phyloP scores from a whole-genome alignment of 352 stramenopile species.

The Thraustochytrium sp. region DNA sequence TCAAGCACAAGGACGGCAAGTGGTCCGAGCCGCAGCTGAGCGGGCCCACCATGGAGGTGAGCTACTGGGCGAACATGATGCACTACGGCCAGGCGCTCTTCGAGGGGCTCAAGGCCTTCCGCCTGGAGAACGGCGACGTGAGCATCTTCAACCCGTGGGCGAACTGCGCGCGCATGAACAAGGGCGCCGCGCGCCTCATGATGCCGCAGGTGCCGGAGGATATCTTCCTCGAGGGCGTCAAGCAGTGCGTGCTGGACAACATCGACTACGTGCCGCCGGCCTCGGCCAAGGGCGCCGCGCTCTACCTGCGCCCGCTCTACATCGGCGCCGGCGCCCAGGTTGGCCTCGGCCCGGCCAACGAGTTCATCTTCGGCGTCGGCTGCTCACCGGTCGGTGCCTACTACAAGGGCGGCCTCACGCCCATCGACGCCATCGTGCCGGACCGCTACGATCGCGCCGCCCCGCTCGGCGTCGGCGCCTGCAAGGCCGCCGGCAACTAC shows the following conservation, averaged over 20 bases:
- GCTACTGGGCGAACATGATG: slow-evolving; percentile 39
- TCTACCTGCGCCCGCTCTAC: slow-evolving; percentile 75
- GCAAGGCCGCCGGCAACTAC: slow-evolving; percentile 82
- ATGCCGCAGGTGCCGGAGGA: slow-evolving; percentile 67
- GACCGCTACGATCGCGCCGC: slow-evolving; percentile 71
- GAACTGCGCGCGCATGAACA: slow-evolving; percentile 70
- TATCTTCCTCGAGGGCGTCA: slow-evolving; percentile 71
- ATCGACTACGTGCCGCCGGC: slow-evolving; percentile 78
- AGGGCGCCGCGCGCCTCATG: slow-evolving; percentile 61
- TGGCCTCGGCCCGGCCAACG: slow-evolving; percentile 70
- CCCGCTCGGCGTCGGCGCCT: slow-evolving; percentile 66
- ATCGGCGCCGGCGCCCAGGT: slow-evolving; percentile 73
- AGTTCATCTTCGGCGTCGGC: slow-evolving; percentile 76
- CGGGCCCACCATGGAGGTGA: not conserved
- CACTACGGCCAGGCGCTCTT: slow-evolving; percentile 59
- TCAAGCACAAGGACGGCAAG: slow-evolving; percentile 44
- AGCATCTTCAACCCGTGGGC: slow-evolving; percentile 72
- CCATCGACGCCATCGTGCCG: slow-evolving; percentile 69
- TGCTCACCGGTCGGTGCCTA: slow-evolving; percentile 77
- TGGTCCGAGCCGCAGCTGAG: not conserved
- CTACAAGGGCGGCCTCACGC: slow-evolving; percentile 70
- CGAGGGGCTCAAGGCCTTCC: slow-evolving; percentile 80
- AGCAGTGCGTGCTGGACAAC: slow-evolving; percentile 68
- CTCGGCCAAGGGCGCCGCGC: slow-evolving; percentile 58
- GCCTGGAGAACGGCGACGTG: slow-evolving; percentile 64